phyloP scores from a whole-genome alignment of 2,329 filamentous ascomycete genomes.

The Pseudophaeomoniella oleicola region DNA sequence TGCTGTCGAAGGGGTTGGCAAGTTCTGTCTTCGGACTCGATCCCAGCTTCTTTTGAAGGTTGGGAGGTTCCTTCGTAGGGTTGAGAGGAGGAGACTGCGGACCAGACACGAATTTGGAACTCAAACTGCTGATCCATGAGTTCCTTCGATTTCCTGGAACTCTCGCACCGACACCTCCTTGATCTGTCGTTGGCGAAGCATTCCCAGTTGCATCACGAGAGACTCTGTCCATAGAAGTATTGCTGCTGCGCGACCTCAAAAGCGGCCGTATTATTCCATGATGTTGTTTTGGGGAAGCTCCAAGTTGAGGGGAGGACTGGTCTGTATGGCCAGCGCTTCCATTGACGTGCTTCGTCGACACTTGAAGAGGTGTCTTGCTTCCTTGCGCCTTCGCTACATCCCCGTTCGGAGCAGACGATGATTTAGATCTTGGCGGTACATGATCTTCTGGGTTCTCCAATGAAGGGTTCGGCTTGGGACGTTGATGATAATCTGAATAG shows the following conservation, averaged over 20 bases:
- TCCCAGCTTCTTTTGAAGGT: constrained; percentile 15
- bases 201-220: constrained; percentile 9
- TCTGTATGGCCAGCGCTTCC: too few species aligned
- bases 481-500: too few species aligned
- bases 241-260: not conserved
- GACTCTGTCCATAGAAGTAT: constrained; percentile 7
- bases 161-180: constrained; percentile 14
- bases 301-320: constrained; percentile 1
- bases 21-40: constrained; percentile 21
- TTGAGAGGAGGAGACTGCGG: constrained; percentile 22
- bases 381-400: too few species aligned
- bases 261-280: constrained; percentile 4
- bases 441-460: too few species aligned
- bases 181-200: constrained; percentile 8
- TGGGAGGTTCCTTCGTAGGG: constrained; percentile 15
- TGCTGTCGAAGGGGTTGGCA: constrained; percentile 29
- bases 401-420: too few species aligned
- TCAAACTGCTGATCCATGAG: constrained; percentile 89
- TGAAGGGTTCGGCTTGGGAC: too few species aligned
- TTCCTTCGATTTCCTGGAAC: constrained; percentile 42
- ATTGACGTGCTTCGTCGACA: too few species aligned
- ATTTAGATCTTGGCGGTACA: too few species aligned
- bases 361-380: too few species aligned
- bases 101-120: constrained; percentile 72
- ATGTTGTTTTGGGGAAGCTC: constrained; percentile 1